A percentile compares a stretch with the other conserved stretches of the same genome.
Conservation (phyloP, 768 basidiomycete genomes). For the Boletus patriciae region DNA sequence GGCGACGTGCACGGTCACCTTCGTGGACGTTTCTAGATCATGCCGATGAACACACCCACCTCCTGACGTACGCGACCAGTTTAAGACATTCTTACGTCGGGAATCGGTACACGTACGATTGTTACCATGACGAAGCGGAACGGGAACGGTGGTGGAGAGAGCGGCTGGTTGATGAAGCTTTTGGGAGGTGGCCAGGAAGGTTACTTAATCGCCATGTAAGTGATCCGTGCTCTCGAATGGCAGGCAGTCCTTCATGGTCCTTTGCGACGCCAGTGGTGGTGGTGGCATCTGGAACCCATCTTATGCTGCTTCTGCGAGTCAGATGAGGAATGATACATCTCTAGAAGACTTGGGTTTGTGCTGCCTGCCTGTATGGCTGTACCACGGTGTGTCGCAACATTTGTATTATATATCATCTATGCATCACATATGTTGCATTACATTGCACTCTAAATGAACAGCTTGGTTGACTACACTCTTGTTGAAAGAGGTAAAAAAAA, state of each 20-base stretch:
- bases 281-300: conserved; percentile 69
- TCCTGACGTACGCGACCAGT: conserved; percentile 33
- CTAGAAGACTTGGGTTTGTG: background rate
- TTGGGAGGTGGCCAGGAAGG: conserved; percentile 68
- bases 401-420: conserved; percentile 18
- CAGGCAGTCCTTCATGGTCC: background rate
- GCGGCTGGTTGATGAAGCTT: conserved; percentile 47
- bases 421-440: conserved; percentile 3
- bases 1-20: conserved; percentile 6
- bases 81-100: conserved; percentile 13
- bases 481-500: background rate
- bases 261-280: conserved; percentile 67
- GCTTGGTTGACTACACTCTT: background rate
- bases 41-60: conserved; percentile 40
- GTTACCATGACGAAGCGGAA: conserved; percentile 22
- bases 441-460: background rate
- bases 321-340: conserved; percentile 46
- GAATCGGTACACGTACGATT: conserved; percentile 23
- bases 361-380: background rate
- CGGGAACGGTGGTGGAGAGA: conserved; percentile 44
- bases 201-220: conserved; percentile 69
- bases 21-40: conserved; percentile 8
- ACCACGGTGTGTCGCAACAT: background rate
- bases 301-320: conserved; percentile 60
- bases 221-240: conserved; percentile 6